Evolutionary conservation across 2,329 filamentous ascomycete genomes (phyloP).

Genomic region (Aspergillus felis): DNA sequence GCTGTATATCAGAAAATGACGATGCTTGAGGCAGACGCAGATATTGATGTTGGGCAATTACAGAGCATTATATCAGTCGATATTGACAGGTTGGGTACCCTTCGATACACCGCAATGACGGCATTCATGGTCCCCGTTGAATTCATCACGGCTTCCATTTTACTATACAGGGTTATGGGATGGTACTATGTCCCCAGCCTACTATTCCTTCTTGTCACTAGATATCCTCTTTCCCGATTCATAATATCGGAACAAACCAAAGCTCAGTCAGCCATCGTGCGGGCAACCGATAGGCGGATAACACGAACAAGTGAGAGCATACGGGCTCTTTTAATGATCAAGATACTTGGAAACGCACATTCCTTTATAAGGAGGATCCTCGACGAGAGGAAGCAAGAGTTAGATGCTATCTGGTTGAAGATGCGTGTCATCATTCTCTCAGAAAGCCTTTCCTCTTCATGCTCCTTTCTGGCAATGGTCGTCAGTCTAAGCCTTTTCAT

Average conservation of each 20-base stretch:
- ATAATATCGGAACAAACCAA: slow-evolving; percentile 6
- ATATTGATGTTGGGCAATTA: slow-evolving; percentile 7
- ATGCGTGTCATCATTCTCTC: slow-evolving; percentile 10
- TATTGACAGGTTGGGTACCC: slow-evolving; percentile 11
- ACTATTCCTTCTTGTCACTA: slow-evolving; percentile 7
- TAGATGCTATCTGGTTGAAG: slow-evolving; percentile 10
- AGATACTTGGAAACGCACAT: slow-evolving; percentile 9
- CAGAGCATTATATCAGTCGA: slow-evolving; percentile 10
- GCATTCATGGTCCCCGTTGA: slow-evolving; percentile 12
- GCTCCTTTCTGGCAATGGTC: slow-evolving; percentile 6
- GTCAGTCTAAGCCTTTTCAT: slow-evolving; percentile 4
- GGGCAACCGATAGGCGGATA: slow-evolving; percentile 6
- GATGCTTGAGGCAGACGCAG: background rate
- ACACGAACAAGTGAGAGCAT: slow-evolving; percentile 10
- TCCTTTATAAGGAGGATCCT: slow-evolving; percentile 7
- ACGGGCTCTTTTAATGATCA: slow-evolving; percentile 7
- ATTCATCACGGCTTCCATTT: slow-evolving; percentile 2
- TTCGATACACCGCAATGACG: slow-evolving; percentile 10
- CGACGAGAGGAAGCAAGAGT: slow-evolving; percentile 4
- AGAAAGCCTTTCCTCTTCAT: slow-evolving; percentile 7
- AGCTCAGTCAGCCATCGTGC: slow-evolving; percentile 7
- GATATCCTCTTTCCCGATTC: slow-evolving; percentile 8
- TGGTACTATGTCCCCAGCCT: slow-evolving; percentile 13
- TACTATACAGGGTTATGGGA: slow-evolving; percentile 8
- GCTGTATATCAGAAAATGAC: slow-evolving; percentile 8